Conservation (phyloP, 2,329 filamentous ascomycete species). For the Epichloe sylvatica region DNA sequence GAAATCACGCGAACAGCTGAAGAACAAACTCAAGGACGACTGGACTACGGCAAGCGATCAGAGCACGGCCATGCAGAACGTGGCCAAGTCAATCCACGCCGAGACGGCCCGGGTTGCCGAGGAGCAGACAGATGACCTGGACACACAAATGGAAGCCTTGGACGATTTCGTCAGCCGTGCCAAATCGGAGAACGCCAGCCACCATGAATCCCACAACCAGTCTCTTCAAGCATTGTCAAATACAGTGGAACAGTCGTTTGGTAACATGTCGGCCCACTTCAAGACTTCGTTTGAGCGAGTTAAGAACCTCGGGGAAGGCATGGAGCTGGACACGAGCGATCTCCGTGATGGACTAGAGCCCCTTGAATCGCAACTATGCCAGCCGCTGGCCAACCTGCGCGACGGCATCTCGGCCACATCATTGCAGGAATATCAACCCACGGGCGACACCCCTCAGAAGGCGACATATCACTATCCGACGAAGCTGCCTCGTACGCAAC, state of each 20-base stretch:
- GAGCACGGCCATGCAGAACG: conserved; percentile 69
- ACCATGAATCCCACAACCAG: conserved; percentile 55
- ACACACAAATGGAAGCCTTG: conserved; percentile 74
- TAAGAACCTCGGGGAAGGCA: conserved; percentile 52
- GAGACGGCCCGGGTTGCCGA: conserved; percentile 84
- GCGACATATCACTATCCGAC: conserved; percentile 68
- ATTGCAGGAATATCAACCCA: conserved; percentile 69
- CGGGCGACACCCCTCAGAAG: conserved; percentile 76
- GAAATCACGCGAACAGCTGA: conserved; percentile 62
- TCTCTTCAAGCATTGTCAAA: conserved; percentile 52
- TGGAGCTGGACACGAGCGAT: conserved; percentile 44
- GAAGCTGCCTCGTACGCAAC: conserved; percentile 57
- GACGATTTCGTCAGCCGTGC: conserved; percentile 84
- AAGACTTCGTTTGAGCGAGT: conserved; percentile 54
- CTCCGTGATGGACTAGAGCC: conserved; percentile 48
- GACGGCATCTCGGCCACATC: conserved; percentile 48
- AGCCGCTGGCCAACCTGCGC: conserved; percentile 58
- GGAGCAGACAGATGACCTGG: conserved; percentile 75
- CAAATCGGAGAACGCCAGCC: conserved; percentile 62
- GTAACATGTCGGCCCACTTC: conserved; percentile 56
- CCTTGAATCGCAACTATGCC: conserved; percentile 45
- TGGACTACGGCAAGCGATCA: conserved; percentile 69
- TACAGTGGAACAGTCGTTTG: conserved; percentile 60
- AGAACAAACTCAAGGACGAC: conserved; percentile 71
- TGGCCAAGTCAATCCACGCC: conserved; percentile 75